Evolutionary conservation across 139 green algal species (phyloP).

Genomic region (Picochlorum costavermella): DNA sequence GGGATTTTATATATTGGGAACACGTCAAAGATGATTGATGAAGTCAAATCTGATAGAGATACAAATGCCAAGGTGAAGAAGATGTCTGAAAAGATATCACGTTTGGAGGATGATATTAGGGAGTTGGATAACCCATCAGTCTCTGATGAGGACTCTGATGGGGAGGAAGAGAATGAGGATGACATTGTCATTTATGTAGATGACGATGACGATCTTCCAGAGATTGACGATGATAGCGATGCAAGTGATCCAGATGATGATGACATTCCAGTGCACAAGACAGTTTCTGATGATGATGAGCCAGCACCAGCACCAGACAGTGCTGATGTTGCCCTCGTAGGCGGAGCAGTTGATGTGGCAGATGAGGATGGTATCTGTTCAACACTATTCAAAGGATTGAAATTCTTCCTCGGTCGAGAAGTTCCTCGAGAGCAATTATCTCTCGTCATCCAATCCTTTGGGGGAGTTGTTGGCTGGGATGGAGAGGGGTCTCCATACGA

Average conservation of each 20-base stretch:
- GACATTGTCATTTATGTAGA: neutral
- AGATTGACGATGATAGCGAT: conserved; percentile 15
- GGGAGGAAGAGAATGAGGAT: neutral
- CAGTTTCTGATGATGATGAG: conserved; percentile 5
- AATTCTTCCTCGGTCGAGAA: conserved; percentile 88
- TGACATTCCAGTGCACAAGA: conserved; percentile 3
- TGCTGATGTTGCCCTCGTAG: conserved; percentile 18
- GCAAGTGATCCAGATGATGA: conserved; percentile 16
- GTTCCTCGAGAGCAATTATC: conserved; percentile 83
- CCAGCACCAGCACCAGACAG: neutral
- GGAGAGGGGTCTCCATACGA: conserved; percentile 75
- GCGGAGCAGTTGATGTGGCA: conserved; percentile 48
- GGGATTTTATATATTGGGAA: conserved; percentile 67
- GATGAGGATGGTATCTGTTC: conserved; percentile 51
- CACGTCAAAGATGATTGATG: neutral
- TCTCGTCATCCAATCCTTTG: conserved; percentile 88
- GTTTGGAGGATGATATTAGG: conserved; percentile 18
- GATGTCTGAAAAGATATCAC: conserved; percentile 20
- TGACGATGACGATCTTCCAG: conserved; percentile 4
- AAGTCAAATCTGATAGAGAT: neutral
- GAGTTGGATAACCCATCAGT: conserved; percentile 5
- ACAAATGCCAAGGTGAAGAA: conserved; percentile 5
- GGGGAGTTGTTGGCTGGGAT: conserved; percentile 79
- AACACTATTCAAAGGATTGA: conserved; percentile 75
- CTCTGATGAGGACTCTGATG: neutral